A percentile compares a stretch with the other conserved stretches of the same genome.
Conservation (phyloP, 768 basidiomycete species). For the Leccinum truebloodii region DNA sequence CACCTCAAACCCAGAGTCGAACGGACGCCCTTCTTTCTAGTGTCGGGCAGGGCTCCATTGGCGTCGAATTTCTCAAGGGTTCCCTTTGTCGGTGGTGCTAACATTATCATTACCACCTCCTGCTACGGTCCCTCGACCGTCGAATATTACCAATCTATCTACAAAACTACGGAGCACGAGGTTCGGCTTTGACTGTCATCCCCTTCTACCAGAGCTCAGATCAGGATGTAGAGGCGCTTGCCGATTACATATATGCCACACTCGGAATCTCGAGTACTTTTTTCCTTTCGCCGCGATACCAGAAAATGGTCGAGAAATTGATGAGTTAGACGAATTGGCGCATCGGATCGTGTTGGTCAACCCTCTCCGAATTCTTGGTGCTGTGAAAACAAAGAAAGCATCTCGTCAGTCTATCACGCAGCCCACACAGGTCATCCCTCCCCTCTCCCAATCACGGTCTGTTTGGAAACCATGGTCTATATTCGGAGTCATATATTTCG, state of each 20-base stretch:
- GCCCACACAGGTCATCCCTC: slow-evolving; percentile 97
- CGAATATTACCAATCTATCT: slow-evolving; percentile 98
- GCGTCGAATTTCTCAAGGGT: slow-evolving; percentile 96
- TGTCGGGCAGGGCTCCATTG: slow-evolving; percentile 97
- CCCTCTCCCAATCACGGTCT: slow-evolving; percentile 97
- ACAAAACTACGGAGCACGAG: slow-evolving; percentile 93
- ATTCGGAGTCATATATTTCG: slow-evolving; percentile 98
- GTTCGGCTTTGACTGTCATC: slow-evolving; percentile 95
- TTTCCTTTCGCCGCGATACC: slow-evolving; percentile 98
- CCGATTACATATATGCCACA: slow-evolving; percentile 96
- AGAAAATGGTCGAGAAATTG: slow-evolving; percentile 98
- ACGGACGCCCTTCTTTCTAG: slow-evolving; percentile 87
- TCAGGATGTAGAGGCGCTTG: slow-evolving; percentile 67
- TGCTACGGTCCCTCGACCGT: slow-evolving; percentile 95
- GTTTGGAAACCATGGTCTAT: slow-evolving; percentile 97
- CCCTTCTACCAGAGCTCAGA: slow-evolving; percentile 99
- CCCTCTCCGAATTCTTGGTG: slow-evolving; percentile 92
- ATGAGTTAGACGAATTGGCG: slow-evolving; percentile 93
- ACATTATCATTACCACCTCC: slow-evolving; percentile 96
- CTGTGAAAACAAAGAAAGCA: slow-evolving; percentile 98
- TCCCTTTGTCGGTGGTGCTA: slow-evolving; percentile 90
- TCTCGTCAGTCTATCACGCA: slow-evolving; percentile 95
- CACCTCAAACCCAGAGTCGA: slow-evolving; percentile 96
- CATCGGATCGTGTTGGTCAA: slow-evolving; percentile 99
- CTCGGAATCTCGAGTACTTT: slow-evolving; percentile 97